Conservation (phyloP, 139 green algal genomes). For the Chlorella ohadii region DNA sequence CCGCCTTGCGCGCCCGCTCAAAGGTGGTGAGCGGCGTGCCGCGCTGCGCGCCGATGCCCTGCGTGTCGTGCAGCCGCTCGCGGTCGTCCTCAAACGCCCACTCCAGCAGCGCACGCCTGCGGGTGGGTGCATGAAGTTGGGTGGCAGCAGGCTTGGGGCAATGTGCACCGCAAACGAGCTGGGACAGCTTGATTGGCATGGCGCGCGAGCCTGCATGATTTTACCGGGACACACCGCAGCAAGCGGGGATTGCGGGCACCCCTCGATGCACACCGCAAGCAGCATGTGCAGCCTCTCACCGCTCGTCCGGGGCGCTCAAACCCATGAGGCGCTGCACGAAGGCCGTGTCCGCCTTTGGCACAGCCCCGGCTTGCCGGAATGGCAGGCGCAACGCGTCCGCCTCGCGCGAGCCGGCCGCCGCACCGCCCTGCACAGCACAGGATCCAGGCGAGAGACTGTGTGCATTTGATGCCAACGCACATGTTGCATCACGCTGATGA, state of each 20-base stretch:
- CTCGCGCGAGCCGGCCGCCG: background rate
- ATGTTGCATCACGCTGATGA: too few relatives aligned
- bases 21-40: background rate
- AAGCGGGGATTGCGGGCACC: too few relatives aligned
- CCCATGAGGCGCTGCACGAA: slow-evolving; percentile 37
- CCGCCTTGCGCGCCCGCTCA: background rate
- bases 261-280: background rate
- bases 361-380: background rate
- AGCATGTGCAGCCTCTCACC: slow-evolving; percentile 11
- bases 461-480: too few relatives aligned
- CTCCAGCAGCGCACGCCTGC: slow-evolving; percentile 28
- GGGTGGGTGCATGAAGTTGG: too few relatives aligned
- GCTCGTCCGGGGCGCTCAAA: background rate
- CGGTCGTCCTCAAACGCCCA: background rate
- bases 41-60: background rate
- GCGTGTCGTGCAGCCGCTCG: background rate
- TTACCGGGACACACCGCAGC: too few relatives aligned
- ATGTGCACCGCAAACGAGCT: too few relatives aligned
- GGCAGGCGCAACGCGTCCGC: background rate
- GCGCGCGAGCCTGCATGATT: too few relatives aligned
- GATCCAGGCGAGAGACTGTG: too few relatives aligned
- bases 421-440: background rate
- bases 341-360: background rate
- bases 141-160: too few relatives aligned
- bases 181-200: too few relatives aligned